phyloP scores from a whole-genome alignment of 805 yeast species.

The Candida anglica region DNA sequence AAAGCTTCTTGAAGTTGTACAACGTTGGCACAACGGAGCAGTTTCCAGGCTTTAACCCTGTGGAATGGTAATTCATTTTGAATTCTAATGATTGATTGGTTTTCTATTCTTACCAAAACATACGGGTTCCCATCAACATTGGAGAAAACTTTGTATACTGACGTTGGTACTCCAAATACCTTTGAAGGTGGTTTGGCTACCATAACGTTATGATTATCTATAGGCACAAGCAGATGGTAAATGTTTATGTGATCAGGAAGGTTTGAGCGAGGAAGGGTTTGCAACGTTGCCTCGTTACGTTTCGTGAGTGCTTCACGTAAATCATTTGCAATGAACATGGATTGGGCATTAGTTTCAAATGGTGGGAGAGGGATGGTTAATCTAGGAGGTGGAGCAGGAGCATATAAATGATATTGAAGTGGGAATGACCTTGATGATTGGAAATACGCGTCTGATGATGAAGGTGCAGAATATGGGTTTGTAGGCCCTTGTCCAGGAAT shows the following conservation, averaged over 20 bases:
- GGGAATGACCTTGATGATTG: conserved; percentile 36
- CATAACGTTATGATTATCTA: conserved; percentile 42
- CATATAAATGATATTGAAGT: conserved; percentile 80
- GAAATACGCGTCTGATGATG: conserved; percentile 17
- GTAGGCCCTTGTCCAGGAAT: neutral
- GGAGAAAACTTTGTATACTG: conserved; percentile 76
- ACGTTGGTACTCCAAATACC: conserved; percentile 52
- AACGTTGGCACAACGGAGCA: conserved; percentile 50
- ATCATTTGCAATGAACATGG: conserved; percentile 68
- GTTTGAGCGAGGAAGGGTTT: conserved; percentile 46
- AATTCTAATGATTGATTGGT: conserved; percentile 12
- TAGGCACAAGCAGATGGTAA: conserved; percentile 82
- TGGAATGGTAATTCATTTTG: conserved; percentile 54
- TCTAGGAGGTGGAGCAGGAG: conserved; percentile 84
- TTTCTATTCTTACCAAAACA: conserved; percentile 69
- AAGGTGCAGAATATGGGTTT: conserved; percentile 1
- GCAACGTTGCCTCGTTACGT: conserved; percentile 78
- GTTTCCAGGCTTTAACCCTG: conserved; percentile 65
- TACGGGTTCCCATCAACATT: conserved; percentile 76
- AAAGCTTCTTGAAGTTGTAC: conserved; percentile 77
- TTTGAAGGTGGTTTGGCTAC: conserved; percentile 16
- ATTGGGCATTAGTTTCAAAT: conserved; percentile 66
- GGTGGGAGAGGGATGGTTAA: conserved; percentile 55
- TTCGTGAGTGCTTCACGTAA: conserved; percentile 67
- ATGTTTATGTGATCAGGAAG: conserved; percentile 57